Evolutionary conservation across 108 stramenopile species (phyloP).

Genomic region (Pelagomonas calceolata): DNA sequence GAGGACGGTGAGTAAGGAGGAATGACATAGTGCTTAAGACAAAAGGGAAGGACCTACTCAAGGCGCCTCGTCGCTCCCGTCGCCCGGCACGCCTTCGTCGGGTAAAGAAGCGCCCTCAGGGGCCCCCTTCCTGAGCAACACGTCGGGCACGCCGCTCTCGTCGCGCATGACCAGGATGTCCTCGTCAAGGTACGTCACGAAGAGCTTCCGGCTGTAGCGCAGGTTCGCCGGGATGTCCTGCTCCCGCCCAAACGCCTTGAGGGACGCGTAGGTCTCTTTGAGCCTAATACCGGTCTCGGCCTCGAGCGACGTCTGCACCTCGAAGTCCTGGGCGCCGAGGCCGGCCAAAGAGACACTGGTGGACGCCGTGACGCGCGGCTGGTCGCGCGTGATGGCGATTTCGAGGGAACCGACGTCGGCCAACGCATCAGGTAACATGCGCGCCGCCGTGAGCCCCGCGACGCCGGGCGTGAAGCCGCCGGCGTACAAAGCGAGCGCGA

Average conservation of each 20-base stretch:
- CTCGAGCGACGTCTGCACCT: constrained; percentile 34
- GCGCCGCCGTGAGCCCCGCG: constrained; percentile 52
- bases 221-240: constrained; percentile 54
- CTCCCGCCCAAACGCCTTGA: constrained; percentile 3
- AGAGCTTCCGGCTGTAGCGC: constrained; percentile 62
- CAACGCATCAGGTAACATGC: constrained; percentile 28
- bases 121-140: constrained; percentile 52
- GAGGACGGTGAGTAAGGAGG: no score
- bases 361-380: constrained; percentile 60
- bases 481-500: constrained; percentile 57
- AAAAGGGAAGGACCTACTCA: no score
- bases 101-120: not conserved
- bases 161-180: constrained; percentile 72
- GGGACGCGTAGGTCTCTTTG: constrained; percentile 65
- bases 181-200: constrained; percentile 75
- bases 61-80: no score
- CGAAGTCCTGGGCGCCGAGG: constrained; percentile 15
- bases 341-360: constrained; percentile 21
- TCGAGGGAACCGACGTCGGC: constrained; percentile 56
- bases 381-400: constrained; percentile 55
- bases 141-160: constrained; percentile 66
- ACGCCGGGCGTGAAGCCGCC: constrained; percentile 64
- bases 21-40: no score
- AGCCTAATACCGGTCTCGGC: constrained; percentile 50
- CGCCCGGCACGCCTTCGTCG: no score